These are phyloP conservation scores for Debaryomyces maramus DNA, from an alignment of 805 yeast genomes.

Conservation along the genomic window DNA sequence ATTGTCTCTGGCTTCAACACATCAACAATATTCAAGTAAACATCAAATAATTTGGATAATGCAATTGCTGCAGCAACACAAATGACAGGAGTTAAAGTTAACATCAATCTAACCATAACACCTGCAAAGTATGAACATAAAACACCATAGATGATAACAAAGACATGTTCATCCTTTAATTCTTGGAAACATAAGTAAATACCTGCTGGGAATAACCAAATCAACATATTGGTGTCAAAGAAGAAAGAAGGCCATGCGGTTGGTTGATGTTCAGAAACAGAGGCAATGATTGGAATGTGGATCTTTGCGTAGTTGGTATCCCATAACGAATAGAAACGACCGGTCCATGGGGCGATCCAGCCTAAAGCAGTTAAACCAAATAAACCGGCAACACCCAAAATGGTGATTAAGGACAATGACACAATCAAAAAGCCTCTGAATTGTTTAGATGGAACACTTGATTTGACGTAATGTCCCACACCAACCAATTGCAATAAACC, in stretches of 20 bases:
- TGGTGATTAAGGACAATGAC: slow-evolving; percentile 55
- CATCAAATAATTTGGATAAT: slow-evolving; percentile 77
- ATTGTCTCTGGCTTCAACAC: slow-evolving; percentile 18
- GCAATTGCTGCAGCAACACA: slow-evolving; percentile 94
- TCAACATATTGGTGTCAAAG: slow-evolving; percentile 87
- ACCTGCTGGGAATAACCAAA: slow-evolving; percentile 99
- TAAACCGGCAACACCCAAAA: slow-evolving; percentile 68
- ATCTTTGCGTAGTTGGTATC: slow-evolving; percentile 97
- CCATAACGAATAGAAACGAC: slow-evolving; percentile 98
- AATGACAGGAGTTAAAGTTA: slow-evolving; percentile 93
- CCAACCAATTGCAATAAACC: slow-evolving; percentile 92
- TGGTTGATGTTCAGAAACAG: slow-evolving; percentile 99
- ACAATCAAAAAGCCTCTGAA: slow-evolving; percentile 69
- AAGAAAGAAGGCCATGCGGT: slow-evolving; percentile 99
- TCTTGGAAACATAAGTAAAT: slow-evolving; percentile 89
- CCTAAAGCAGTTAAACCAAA: slow-evolving; percentile 85
- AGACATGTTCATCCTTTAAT: slow-evolving; percentile 86
- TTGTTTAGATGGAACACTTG: slow-evolving; percentile 67
- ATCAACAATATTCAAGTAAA: slow-evolving; percentile 68
- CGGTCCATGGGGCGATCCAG: slow-evolving; percentile 98
- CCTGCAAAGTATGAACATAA: slow-evolving; percentile 97
- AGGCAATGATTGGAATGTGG: slow-evolving; percentile 97
- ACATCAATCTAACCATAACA: slow-evolving; percentile 97
- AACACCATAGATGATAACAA: slow-evolving; percentile 88
- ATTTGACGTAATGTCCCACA: slow-evolving; percentile 76